Evolutionary conservation across 129 eudicot genomes (phyloP).

Genomic region (Artemisia tridentata): DNA sequence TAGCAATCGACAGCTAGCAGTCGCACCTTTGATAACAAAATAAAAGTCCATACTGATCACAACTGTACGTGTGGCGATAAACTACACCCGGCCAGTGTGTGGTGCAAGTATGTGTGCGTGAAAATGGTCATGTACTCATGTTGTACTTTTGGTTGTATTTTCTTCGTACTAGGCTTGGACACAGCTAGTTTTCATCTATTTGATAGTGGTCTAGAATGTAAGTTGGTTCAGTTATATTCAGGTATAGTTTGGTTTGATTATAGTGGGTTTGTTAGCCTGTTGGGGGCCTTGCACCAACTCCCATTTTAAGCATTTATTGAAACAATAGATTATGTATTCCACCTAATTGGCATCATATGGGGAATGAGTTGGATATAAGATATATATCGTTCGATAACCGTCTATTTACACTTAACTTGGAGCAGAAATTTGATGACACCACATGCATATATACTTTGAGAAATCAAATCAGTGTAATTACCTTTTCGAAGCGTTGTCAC

Average conservation of each 20-base stretch:
- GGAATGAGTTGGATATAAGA: constrained; percentile 1
- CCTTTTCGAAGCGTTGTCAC: too few species aligned
- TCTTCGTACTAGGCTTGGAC: not conserved
- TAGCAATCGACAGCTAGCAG: constrained; percentile 4
- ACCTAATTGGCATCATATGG: constrained; percentile 14
- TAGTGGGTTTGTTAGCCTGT: constrained; percentile 18
- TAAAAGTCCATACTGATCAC: constrained; percentile 1
- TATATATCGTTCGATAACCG: constrained; percentile 5
- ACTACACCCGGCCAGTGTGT: constrained; percentile 14
- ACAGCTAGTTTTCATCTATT: constrained; percentile 21
- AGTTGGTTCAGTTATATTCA: constrained; percentile 10
- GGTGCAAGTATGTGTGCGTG: constrained; percentile 2
- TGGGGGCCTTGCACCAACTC: constrained; percentile 31
- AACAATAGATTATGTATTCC: constrained; percentile 18
- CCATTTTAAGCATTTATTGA: constrained; percentile 7
- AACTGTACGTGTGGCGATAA: constrained; percentile 7
- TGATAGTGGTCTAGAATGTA: not conserved
- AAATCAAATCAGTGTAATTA: too few species aligned
- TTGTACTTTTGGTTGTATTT: not conserved
- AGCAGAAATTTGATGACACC: too few species aligned
- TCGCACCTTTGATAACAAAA: constrained; percentile 1
- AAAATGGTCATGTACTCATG: not conserved
- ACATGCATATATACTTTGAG: too few species aligned
- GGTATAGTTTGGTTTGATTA: constrained; percentile 11
- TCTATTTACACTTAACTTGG: not conserved